Base-by-base conservation (phyloP, 345 rosid species). In the Euphorbia lathyris region DNA sequence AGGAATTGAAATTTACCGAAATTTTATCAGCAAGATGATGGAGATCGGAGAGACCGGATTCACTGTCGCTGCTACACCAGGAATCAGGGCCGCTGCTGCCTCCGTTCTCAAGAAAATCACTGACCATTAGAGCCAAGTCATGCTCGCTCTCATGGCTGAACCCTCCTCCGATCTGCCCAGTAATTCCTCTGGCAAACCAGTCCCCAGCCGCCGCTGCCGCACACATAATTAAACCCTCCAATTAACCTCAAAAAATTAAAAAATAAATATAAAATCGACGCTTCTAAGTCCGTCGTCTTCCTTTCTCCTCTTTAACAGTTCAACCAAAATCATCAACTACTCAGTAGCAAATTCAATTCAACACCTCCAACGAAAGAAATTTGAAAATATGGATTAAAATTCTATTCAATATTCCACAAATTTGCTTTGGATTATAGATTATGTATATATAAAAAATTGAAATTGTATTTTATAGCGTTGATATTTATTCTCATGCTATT, bases 81-180 rank as follows among this genome's bases (percentile, higher is more conserved):
- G 95, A 87, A 30, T 86, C 88, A 9, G 79, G 75, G 7, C 86
- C 88, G 69, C 74, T 80, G 78, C 88, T 84, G 19, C 85, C 89
- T 1, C 89, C 87, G 72, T 83, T 86, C 75, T 94, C 98, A 61
- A 90, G 58, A 71, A 94, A 91, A 81, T 94, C 93, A 59, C 88
- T 84, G 38, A 94, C 97, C 94, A 94, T 84, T 11, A 88, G 79
- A 11, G 91, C 98, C 77, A 91, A 78, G 78, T 94, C 98, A 57
- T 76, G 89, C 79, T 94, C 97, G 80, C 97, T 86, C 71, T 94
- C 97, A 63, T 86, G 85, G 83, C 94, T 90, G 6, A 83, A 92
- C 19, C 84, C 88, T 61, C 86, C 87, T 0, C 77, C 83, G 22
- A 62, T 75, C 52, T 77, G 76, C 63, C 67, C 77, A 3, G 69